These are phyloP conservation scores for Acanthamoeba sp. DNA, from an alignment of 208 protist species.

Conservation along the genomic window DNA sequence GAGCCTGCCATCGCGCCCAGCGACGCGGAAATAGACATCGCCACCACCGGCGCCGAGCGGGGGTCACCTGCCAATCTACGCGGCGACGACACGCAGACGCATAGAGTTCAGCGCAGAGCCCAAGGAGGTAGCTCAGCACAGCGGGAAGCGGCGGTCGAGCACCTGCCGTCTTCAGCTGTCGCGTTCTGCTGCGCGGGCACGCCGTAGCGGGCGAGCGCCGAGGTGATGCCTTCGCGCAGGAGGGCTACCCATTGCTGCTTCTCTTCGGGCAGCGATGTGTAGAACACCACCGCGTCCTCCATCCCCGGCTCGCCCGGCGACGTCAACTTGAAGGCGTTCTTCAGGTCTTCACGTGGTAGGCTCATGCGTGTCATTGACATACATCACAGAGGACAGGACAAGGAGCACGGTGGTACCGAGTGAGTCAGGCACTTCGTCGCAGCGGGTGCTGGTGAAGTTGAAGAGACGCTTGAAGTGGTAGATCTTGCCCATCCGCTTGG, in stretches of 20 bases:
- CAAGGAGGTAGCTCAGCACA: too few species aligned
- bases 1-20: not conserved
- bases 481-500: conserved; percentile 12
- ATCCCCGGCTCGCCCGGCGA: not conserved
- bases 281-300: not conserved
- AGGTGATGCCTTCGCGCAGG: conserved; percentile 21
- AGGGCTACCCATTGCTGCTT: not conserved
- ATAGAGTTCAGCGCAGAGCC: too few species aligned
- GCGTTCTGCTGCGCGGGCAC: not conserved
- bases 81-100: too few species aligned
- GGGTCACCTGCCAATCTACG: not conserved
- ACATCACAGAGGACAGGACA: too few species aligned
- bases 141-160: not conserved
- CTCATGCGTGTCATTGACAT: too few species aligned
- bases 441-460: conserved; percentile 4
- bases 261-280: conserved; percentile 21
- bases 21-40: not conserved
- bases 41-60: not conserved
- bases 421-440: not conserved
- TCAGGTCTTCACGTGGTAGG: not conserved
- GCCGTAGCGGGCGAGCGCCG: not conserved
- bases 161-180: not conserved
- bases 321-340: conserved; percentile 10
- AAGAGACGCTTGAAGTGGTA: not conserved
- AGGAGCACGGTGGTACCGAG: not conserved